Evolutionary conservation across 1,139 yeast genomes (phyloP).

Genomic region (Wickerhamomyces sp.): DNA sequence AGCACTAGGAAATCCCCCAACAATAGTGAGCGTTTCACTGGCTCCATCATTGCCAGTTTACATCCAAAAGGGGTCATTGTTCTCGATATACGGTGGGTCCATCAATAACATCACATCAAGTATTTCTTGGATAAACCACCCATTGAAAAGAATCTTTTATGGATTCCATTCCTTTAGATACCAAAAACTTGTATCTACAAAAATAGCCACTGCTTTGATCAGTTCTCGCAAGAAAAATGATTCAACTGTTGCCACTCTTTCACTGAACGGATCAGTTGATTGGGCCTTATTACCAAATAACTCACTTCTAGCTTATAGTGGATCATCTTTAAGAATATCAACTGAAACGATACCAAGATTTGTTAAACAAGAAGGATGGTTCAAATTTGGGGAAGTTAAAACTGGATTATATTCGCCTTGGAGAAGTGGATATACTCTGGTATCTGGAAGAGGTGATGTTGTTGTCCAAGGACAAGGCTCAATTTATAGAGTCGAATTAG

Average conservation of each 20-base stretch:
- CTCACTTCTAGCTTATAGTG: slow-evolving; percentile 47
- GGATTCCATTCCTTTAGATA: slow-evolving; percentile 40
- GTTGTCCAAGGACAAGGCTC: slow-evolving; percentile 56
- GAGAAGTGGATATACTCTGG: slow-evolving; percentile 38
- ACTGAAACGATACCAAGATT: slow-evolving; percentile 36
- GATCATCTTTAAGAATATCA: slow-evolving; percentile 40
- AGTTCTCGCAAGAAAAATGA: slow-evolving; percentile 6
- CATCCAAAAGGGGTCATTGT: slow-evolving; percentile 42
- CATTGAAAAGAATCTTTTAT: slow-evolving; percentile 36
- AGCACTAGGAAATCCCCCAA: slow-evolving; percentile 19
- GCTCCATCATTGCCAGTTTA: slow-evolving; percentile 56
- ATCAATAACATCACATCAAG: slow-evolving; percentile 28
- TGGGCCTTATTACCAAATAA: slow-evolving; percentile 52
- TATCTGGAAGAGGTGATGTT: slow-evolving; percentile 55
- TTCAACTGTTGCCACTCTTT: slow-evolving; percentile 38
- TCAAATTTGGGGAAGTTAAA: slow-evolving; percentile 20
- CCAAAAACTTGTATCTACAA: slow-evolving; percentile 44
- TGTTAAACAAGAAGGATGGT: slow-evolving; percentile 34
- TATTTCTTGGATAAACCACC: slow-evolving; percentile 33
- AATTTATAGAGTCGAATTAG: slow-evolving; percentile 44
- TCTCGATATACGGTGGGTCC: slow-evolving; percentile 40
- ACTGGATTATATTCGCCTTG: slow-evolving; percentile 24
- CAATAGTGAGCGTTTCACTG: slow-evolving; percentile 30
- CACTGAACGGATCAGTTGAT: slow-evolving; percentile 53
- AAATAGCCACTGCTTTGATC: slow-evolving; percentile 28